Percentiles rank a stretch among this genome's conserved stretches.
These are phyloP conservation scores for Ganoderma resinaceum DNA, from an alignment of 1,284 basidiomycete genomes.

Conservation along the genomic window DNA sequence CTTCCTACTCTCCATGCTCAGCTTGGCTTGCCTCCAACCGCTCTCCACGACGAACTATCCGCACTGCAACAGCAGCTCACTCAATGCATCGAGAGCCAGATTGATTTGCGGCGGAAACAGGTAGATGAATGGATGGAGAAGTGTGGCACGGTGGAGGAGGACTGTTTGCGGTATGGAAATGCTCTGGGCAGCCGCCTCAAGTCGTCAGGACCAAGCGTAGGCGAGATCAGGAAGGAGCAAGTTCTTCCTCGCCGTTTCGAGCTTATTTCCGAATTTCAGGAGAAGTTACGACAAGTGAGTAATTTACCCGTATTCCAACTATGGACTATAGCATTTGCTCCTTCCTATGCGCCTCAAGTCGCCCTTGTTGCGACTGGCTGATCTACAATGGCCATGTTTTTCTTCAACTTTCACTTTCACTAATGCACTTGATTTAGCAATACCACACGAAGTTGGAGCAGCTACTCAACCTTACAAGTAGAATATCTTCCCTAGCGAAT, in stretches of 20 bases:
- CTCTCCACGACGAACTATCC: constrained; percentile 77
- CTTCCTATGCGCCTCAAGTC: background rate
- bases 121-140: constrained; percentile 74
- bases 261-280: constrained; percentile 68
- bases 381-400: background rate
- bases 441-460: constrained; percentile 85
- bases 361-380: background rate
- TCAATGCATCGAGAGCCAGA: constrained; percentile 72
- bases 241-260: constrained; percentile 74
- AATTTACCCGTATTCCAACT: background rate
- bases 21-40: constrained; percentile 75
- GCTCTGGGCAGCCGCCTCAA: constrained; percentile 77
- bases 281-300: constrained; percentile 77
- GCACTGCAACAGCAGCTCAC: constrained; percentile 71
- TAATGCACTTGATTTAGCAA: constrained; percentile 47
- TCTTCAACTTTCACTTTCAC: background rate
- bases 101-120: constrained; percentile 68
- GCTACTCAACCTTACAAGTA: constrained; percentile 67
- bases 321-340: background rate
- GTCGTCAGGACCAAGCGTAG: constrained; percentile 61
- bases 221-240: constrained; percentile 65
- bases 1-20: constrained; percentile 73
- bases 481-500: constrained; percentile 61
- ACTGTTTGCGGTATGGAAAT: constrained; percentile 67
- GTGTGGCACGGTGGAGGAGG: constrained; percentile 67